Conservation (phyloP, 768 basidiomycete genomes). For the Russula abietina region DNA sequence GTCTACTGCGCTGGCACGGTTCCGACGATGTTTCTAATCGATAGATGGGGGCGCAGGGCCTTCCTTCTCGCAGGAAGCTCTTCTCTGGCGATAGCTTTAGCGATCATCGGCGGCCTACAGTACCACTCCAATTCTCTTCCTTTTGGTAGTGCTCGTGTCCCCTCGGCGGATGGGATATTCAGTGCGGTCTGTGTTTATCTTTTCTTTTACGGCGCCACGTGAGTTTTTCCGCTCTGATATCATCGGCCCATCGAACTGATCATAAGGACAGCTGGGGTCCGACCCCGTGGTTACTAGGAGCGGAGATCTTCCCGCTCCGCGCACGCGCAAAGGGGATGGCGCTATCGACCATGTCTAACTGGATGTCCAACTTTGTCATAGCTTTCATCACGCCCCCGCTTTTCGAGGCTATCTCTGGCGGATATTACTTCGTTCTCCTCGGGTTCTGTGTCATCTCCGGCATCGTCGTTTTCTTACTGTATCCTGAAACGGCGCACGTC, state of each 20-base stretch:
- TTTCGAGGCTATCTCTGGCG: conserved; percentile 44
- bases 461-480: conserved; percentile 42
- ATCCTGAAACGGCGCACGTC: conserved; percentile 43
- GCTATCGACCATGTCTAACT: conserved; percentile 30
- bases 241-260: conserved; percentile 12
- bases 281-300: conserved; percentile 31
- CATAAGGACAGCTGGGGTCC: conserved; percentile 31
- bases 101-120: conserved; percentile 49
- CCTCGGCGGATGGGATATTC: conserved; percentile 35
- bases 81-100: conserved; percentile 40
- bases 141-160: conserved; percentile 30
- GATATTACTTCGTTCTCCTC: conserved; percentile 47
- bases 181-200: conserved; percentile 52
- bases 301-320: conserved; percentile 33
- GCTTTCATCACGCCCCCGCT: conserved; percentile 53
- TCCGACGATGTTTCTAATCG: conserved; percentile 49
- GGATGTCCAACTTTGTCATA: conserved; percentile 37
- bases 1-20: conserved; percentile 46
- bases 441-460: conserved; percentile 43
- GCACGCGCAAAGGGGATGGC: conserved; percentile 33
- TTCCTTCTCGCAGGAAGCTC: conserved; percentile 46
- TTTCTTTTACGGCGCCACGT: conserved; percentile 51
- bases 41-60: conserved; percentile 45
- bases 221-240: conserved; percentile 24
- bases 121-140: conserved; percentile 38